Evolutionary conservation across 306 rosid species (phyloP).

Genomic region (Acmispon strigosus): DNA sequence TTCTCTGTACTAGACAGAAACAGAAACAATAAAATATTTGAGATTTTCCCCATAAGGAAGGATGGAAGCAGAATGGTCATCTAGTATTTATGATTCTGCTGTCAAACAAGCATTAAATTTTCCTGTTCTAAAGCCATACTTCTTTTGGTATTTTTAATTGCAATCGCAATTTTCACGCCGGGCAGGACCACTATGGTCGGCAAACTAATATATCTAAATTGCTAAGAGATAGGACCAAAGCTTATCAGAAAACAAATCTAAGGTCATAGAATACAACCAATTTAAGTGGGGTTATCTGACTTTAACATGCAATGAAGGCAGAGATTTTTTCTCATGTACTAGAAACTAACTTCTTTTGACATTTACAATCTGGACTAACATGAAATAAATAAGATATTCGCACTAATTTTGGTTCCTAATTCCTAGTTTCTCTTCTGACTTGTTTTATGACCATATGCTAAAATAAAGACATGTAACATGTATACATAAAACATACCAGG

Average conservation of each 20-base stretch:
- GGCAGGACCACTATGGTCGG: too few relatives aligned
- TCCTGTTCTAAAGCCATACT: neutral
- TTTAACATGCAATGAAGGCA: too few relatives aligned
- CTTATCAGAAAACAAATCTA: too few relatives aligned
- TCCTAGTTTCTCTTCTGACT: neutral
- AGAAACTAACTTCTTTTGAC: neutral
- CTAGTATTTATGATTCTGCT: neutral
- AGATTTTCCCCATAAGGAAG: conserved; percentile 12
- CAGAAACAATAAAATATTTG: conserved; percentile 24
- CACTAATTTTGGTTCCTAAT: neutral
- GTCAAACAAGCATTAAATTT: neutral
- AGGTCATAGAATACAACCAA: too few relatives aligned
- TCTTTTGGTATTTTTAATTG: too few relatives aligned
- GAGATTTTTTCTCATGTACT: too few relatives aligned
- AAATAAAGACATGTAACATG: neutral
- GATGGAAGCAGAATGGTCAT: neutral
- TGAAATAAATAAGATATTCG: neutral
- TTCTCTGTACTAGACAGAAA: conserved; percentile 82
- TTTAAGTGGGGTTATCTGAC: too few relatives aligned
- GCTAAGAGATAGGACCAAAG: too few relatives aligned
- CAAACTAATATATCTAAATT: too few relatives aligned
- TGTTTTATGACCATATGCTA: neutral
- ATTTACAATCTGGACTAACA: neutral
- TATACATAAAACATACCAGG: conserved; percentile 58
- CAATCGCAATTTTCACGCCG: too few relatives aligned